These are phyloP conservation scores for Globisporangium perplexum DNA, from an alignment of 352 stramenopile species.

Conservation along the genomic window DNA sequence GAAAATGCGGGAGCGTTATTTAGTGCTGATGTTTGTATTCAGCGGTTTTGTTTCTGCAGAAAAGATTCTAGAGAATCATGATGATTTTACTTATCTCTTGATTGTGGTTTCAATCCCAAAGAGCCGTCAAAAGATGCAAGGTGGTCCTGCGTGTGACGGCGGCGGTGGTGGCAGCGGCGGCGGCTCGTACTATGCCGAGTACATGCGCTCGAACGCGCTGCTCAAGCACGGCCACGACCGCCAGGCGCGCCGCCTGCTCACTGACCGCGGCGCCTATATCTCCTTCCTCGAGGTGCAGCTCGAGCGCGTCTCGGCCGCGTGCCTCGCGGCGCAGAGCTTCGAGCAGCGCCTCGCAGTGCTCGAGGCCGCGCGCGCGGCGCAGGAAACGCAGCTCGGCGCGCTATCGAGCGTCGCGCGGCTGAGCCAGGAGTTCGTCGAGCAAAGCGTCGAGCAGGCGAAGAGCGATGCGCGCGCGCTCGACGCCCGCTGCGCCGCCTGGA, in stretches of 20 bases:
- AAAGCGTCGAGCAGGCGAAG: slow-evolving; percentile 33
- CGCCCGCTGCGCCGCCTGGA: slow-evolving; percentile 46
- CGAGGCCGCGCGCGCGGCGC: slow-evolving; percentile 32
- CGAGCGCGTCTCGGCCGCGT: slow-evolving; percentile 80
- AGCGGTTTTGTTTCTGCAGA: too few species aligned
- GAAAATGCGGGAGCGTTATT: too few species aligned
- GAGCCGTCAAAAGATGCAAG: too few species aligned
- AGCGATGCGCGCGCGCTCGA: slow-evolving; percentile 28
- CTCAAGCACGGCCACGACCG: slow-evolving; percentile 47
- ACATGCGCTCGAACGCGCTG: slow-evolving; percentile 72
- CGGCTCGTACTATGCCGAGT: slow-evolving; percentile 79
- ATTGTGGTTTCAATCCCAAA: too few species aligned
- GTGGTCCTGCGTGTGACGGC: too few species aligned
- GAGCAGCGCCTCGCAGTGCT: slow-evolving; percentile 54
- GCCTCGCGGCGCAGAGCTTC: slow-evolving; percentile 62
- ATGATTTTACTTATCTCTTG: too few species aligned
- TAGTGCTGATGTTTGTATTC: too few species aligned
- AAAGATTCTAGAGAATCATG: too few species aligned
- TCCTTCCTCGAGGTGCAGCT: slow-evolving; percentile 87
- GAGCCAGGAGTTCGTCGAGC: slow-evolving; percentile 70
- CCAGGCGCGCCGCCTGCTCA: slow-evolving; percentile 72
- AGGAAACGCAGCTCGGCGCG: slow-evolving; percentile 54
- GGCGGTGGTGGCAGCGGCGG: neutral
- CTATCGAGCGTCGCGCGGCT: slow-evolving; percentile 65
- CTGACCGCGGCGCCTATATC: slow-evolving; percentile 81